phyloP scores from a whole-genome alignment of 257 asterid genomes.

The Knoxia roxburghii region DNA sequence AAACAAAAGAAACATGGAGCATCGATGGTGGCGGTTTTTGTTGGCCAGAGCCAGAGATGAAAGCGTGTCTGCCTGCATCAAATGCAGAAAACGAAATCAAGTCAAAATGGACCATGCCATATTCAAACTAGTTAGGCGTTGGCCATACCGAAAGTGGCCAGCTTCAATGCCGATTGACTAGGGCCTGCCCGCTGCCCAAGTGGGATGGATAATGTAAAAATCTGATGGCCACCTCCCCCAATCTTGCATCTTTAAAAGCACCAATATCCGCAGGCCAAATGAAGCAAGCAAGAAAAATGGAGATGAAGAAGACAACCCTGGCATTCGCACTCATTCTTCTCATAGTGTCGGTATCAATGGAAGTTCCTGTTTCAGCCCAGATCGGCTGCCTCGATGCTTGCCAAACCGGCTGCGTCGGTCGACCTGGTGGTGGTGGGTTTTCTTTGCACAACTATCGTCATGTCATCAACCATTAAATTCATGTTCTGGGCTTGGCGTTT shows the following conservation, averaged over 20 bases:
- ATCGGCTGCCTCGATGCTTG: conserved; percentile 43
- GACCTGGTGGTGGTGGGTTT: no score
- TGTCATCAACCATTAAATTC: no score
- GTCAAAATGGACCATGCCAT: background rate
- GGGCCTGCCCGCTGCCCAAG: background rate
- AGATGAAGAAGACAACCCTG: conserved; percentile 36
- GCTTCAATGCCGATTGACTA: background rate
- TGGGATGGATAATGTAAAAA: background rate
- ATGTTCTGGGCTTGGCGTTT: no score
- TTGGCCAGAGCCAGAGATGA: no score
- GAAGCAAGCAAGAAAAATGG: background rate
- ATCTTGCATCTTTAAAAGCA: background rate
- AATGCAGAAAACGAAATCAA: no score
- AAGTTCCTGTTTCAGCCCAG: conserved; percentile 29
- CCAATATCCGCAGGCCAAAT: no score
- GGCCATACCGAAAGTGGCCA: background rate
- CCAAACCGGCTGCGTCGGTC: conserved; percentile 35
- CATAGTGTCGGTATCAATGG: conserved; percentile 29
- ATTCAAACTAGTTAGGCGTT: background rate
- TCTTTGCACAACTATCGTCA: no score
- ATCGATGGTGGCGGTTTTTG: no score
- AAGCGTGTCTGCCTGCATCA: no score
- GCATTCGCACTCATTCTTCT: conserved; percentile 24
- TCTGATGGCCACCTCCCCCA: conserved; percentile 15
- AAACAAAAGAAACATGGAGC: no score